Conservation (phyloP, 140 eudicot species). For the Erigeron philadelphicus region DNA sequence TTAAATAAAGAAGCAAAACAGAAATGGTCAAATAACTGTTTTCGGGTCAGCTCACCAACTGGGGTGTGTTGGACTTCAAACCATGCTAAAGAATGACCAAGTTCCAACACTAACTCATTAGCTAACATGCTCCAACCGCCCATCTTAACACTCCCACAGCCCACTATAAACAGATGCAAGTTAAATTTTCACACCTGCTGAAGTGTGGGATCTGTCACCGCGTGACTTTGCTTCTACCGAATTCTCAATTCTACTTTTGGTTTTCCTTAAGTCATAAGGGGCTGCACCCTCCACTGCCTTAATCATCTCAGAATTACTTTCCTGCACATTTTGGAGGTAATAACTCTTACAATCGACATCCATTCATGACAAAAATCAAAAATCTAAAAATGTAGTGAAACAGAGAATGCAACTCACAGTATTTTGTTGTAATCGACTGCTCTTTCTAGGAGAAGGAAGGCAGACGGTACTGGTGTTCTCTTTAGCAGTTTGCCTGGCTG, state of each 20-base stretch:
- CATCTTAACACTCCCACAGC: no score
- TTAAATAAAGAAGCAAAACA: no score
- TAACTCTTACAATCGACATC: background rate
- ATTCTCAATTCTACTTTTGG: constrained; percentile 9
- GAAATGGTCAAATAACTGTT: no score
- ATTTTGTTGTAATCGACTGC: background rate
- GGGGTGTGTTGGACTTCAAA: no score
- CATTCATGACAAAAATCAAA: constrained; percentile 1
- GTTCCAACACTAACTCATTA: no score
- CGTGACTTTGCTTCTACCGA: background rate
- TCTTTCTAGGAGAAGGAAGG: constrained; percentile 6
- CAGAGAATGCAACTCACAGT: constrained; percentile 12
- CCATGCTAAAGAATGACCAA: no score
- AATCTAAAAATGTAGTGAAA: background rate
- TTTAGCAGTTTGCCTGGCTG: background rate
- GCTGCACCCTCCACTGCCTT: background rate
- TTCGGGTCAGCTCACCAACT: no score
- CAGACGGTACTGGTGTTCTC: background rate
- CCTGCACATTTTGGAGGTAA: constrained; percentile 15
- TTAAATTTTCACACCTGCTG: constrained; percentile 14
- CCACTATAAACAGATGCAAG: no score
- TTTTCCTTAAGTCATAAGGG: background rate
- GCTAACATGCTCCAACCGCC: no score
- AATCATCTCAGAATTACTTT: constrained; percentile 5
- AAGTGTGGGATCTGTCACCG: constrained; percentile 14